These are phyloP conservation scores for Nyssa sinensis DNA, from an alignment of 148 eudicot genomes.

Conservation along the genomic window DNA sequence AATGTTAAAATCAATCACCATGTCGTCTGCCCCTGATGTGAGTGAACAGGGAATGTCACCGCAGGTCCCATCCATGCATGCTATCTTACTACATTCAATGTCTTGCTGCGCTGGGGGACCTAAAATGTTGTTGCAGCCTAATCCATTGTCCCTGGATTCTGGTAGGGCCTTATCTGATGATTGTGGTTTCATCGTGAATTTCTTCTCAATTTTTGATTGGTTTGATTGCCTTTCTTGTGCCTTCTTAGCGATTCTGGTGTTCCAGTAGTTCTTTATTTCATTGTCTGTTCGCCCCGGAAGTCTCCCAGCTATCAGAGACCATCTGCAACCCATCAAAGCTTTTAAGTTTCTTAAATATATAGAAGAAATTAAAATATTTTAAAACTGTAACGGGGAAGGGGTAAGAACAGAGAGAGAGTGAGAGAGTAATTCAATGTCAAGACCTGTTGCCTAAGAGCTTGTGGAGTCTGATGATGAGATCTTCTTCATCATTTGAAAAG, in stretches of 20 bases:
- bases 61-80: background rate
- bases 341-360: no score
- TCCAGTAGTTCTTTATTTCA: slow-evolving; percentile 8
- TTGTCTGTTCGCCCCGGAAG: slow-evolving; percentile 17
- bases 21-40: background rate
- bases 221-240: background rate
- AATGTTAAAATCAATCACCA: background rate
- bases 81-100: background rate
- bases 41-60: background rate
- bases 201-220: background rate
- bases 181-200: background rate
- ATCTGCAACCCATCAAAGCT: background rate
- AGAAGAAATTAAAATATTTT: no score
- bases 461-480: background rate
- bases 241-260: background rate
- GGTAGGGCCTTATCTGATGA: background rate
- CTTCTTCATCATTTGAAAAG: background rate
- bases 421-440: no score
- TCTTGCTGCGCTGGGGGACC: background rate
- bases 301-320: slow-evolving; percentile 14
- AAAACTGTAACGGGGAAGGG: no score
- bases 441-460: background rate
- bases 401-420: no score
- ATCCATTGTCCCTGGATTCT: background rate
- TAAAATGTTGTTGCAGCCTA: background rate